phyloP scores from a whole-genome alignment of 352 stramenopile species.

The Globisporangium polare region DNA sequence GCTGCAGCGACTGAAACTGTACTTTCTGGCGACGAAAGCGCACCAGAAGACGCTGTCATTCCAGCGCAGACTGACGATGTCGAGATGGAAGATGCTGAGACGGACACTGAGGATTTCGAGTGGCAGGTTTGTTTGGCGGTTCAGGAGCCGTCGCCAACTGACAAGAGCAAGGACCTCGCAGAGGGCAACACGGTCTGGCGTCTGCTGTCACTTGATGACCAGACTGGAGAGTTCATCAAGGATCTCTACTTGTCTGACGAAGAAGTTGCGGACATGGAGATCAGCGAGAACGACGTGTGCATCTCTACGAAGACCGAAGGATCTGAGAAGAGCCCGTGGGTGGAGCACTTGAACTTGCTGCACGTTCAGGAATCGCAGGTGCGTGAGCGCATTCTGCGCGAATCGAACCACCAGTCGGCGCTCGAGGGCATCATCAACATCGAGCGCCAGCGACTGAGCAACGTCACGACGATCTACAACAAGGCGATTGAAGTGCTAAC shows the following conservation, averaged over 20 bases:
- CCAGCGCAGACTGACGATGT: slow-evolving; percentile 8
- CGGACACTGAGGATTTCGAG: slow-evolving; percentile 20
- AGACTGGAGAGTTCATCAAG: slow-evolving; percentile 48
- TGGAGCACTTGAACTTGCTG: slow-evolving; percentile 45
- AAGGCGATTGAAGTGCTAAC: slow-evolving; percentile 50
- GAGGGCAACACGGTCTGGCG: slow-evolving; percentile 32
- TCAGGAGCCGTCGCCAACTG: slow-evolving; percentile 10
- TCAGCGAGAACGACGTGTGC: slow-evolving; percentile 66
- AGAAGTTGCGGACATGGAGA: slow-evolving; percentile 56
- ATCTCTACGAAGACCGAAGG: slow-evolving; percentile 19
- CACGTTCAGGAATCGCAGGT: slow-evolving; percentile 53
- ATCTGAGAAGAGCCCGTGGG: slow-evolving; percentile 34
- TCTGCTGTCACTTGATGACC: slow-evolving; percentile 46
- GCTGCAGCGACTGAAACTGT: slow-evolving; percentile 10
- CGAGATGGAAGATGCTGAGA: slow-evolving; percentile 17
- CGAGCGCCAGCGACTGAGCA: slow-evolving; percentile 58
- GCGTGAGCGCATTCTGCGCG: slow-evolving; percentile 45
- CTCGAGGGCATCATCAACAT: slow-evolving; percentile 73
- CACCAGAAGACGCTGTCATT: not conserved
- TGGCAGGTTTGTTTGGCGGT: slow-evolving; percentile 56
- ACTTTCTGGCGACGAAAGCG: slow-evolving; percentile 5
- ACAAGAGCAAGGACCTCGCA: slow-evolving; percentile 7
- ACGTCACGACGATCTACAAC: slow-evolving; percentile 53
- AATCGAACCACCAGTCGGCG: slow-evolving; percentile 51
- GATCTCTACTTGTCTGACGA: slow-evolving; percentile 52